A percentile compares a stretch with the other conserved stretches of the same genome.
These are phyloP conservation scores for Linnemannia schmuckeri DNA, from an alignment of 192 early-diverging fungal genomes.

Conservation along the genomic window DNA sequence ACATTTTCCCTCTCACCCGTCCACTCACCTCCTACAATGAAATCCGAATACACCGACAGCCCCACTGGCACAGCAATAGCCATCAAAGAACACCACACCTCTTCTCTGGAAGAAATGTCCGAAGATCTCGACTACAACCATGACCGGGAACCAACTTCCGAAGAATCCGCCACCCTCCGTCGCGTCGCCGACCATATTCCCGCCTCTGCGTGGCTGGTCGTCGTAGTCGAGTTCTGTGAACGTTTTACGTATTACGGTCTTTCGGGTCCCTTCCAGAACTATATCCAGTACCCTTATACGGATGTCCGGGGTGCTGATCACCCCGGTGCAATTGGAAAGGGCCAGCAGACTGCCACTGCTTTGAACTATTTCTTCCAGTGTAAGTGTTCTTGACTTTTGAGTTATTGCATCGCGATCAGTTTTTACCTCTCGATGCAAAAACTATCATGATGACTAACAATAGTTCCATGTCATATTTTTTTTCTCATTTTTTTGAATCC, in stretches of 20 bases:
- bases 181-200: conserved; percentile 73
- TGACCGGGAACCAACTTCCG: conserved; percentile 61
- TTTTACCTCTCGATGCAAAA: background rate
- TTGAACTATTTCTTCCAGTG: conserved; percentile 70
- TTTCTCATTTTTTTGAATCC: background rate
- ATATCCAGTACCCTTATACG: conserved; percentile 63
- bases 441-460: background rate
- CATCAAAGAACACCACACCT: background rate
- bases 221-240: conserved; percentile 72
- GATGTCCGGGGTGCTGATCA: conserved; percentile 52
- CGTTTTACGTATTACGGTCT: conserved; percentile 76
- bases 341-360: conserved; percentile 68
- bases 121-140: conserved; percentile 3
- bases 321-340: conserved; percentile 64
- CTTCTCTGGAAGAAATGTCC: background rate
- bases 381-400: conserved; percentile 3
- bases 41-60: conserved; percentile 8
- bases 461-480: background rate
- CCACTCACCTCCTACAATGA: background rate
- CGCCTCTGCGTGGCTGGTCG: conserved; percentile 62
- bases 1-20: background rate
- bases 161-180: conserved; percentile 68
- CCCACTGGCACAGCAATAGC: conserved; percentile 33
- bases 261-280: conserved; percentile 69
- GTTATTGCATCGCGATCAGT: background rate